Percentiles rank a stretch among this genome's conserved stretches.
Evolutionary conservation across 306 rosid species (phyloP).

Genomic region (Quercus parvula): DNA sequence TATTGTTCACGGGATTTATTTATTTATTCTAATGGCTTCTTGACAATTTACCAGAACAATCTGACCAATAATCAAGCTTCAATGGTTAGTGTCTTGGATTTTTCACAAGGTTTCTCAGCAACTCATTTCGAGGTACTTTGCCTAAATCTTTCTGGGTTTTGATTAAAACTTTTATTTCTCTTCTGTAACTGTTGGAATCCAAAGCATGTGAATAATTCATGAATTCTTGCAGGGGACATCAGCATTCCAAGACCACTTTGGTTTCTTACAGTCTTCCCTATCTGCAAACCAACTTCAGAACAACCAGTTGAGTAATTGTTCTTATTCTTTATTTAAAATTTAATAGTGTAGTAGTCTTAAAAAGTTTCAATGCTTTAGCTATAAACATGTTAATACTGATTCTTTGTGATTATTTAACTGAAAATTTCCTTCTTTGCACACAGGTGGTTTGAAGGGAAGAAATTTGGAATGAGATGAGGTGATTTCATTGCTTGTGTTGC

Average conservation of each 20-base stretch:
- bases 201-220: conserved; percentile 4
- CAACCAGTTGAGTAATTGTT: conserved; percentile 45
- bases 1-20: background rate
- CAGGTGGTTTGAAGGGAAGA: conserved; percentile 68
- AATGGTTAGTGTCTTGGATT: conserved; percentile 46
- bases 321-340: background rate
- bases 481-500: conserved; percentile 20
- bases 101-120: conserved; percentile 84
- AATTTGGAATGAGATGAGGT: conserved; percentile 35
- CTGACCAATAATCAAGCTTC: conserved; percentile 48
- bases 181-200: background rate
- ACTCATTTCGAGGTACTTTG: conserved; percentile 67
- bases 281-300: conserved; percentile 57
- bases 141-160: background rate
- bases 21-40: background rate
- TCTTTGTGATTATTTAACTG: conserved; percentile 6
- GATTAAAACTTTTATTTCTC: background rate
- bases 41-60: conserved; percentile 45
- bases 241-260: conserved; percentile 57
- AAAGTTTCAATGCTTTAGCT: background rate
- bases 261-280: conserved; percentile 49
- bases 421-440: conserved; percentile 21
- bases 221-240: conserved; percentile 58
- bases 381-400: background rate
- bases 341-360: background rate